Evolutionary conservation across 2,329 filamentous ascomycete genomes (phyloP).

Genomic region (Fusarium burgessii): DNA sequence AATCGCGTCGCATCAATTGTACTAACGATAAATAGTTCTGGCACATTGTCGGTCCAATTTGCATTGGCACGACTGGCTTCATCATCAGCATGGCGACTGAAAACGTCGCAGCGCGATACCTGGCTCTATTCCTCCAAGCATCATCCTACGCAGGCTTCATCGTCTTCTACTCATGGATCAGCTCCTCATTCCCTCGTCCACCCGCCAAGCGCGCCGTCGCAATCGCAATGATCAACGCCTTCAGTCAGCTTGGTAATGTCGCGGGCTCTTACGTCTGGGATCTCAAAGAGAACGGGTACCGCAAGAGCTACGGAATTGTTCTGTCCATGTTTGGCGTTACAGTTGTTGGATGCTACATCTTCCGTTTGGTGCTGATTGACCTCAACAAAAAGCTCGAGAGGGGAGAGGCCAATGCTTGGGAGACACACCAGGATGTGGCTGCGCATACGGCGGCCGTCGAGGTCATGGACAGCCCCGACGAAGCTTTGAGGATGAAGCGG

Average conservation of each 20-base stretch:
- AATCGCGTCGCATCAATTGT: not conserved
- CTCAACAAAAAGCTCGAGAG: conserved; percentile 62
- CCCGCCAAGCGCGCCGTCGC: conserved; percentile 72
- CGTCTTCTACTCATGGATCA: conserved; percentile 70
- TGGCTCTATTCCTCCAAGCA: conserved; percentile 70
- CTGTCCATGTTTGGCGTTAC: conserved; percentile 73
- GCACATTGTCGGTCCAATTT: conserved; percentile 67
- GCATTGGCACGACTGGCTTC: conserved; percentile 67
- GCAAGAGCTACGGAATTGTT: conserved; percentile 74
- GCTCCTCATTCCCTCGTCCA: conserved; percentile 67
- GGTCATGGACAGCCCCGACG: conserved; percentile 56
- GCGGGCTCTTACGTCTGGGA: conserved; percentile 74
- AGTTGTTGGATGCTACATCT: conserved; percentile 62
- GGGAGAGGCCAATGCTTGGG: conserved; percentile 54
- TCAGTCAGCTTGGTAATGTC: conserved; percentile 68
- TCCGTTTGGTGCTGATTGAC: conserved; percentile 60
- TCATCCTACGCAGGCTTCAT: conserved; percentile 69
- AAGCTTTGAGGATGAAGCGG: conserved; percentile 59
- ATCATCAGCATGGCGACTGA: conserved; percentile 70
- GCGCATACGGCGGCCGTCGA: conserved; percentile 56
- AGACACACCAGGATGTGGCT: conserved; percentile 53
- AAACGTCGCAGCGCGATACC: conserved; percentile 67
- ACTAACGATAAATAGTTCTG: conserved; percentile 58
- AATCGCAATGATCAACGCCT: conserved; percentile 70
- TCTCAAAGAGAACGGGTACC: conserved; percentile 69